A percentile compares a stretch with the other conserved stretches of the same genome.
Evolutionary conservation across 345 rosid species (phyloP).

Genomic region (Gossypium turneri): DNA sequence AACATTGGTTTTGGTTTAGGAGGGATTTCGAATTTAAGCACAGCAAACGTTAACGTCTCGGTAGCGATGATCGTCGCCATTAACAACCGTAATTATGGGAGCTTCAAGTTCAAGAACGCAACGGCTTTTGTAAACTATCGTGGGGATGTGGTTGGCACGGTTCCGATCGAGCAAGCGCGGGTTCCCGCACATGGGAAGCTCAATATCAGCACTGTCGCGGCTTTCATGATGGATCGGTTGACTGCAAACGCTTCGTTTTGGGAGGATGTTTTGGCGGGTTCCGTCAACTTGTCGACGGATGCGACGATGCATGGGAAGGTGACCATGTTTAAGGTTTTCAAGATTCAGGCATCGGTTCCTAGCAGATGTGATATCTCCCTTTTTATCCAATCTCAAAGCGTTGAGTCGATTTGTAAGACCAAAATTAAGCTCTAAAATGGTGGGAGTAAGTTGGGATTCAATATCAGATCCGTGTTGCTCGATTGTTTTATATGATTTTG

Average conservation of each 20-base stretch:
- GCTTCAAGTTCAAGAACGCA: conserved; percentile 33
- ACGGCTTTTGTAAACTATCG: conserved; percentile 26
- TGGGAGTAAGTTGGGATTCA: too few species aligned
- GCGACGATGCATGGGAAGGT: conserved; percentile 29
- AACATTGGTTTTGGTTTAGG: conserved; percentile 4
- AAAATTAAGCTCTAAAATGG: not conserved
- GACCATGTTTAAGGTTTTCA: not conserved
- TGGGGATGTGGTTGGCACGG: conserved; percentile 20
- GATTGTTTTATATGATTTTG: too few species aligned
- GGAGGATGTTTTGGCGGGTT: conserved; percentile 30
- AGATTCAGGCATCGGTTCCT: conserved; percentile 9
- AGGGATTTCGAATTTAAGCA: not conserved
- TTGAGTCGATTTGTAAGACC: not conserved
- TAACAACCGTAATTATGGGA: conserved; percentile 40
- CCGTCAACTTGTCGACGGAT: conserved; percentile 30
- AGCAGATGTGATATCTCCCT: not conserved
- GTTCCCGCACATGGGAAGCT: conserved; percentile 28
- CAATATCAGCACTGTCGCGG: conserved; percentile 28
- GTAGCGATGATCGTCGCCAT: conserved; percentile 28
- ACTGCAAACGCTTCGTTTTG: conserved; percentile 20
- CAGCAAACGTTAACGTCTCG: not conserved
- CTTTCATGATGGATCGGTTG: conserved; percentile 27
- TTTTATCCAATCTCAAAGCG: not conserved
- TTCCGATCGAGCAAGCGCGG: conserved; percentile 15
- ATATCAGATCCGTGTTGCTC: too few species aligned